A percentile compares a stretch with the other conserved stretches of the same genome.
Evolutionary conservation across 2,329 filamentous ascomycete genomes (phyloP).

Genomic region (Paraphoma chrysanthemicola): DNA sequence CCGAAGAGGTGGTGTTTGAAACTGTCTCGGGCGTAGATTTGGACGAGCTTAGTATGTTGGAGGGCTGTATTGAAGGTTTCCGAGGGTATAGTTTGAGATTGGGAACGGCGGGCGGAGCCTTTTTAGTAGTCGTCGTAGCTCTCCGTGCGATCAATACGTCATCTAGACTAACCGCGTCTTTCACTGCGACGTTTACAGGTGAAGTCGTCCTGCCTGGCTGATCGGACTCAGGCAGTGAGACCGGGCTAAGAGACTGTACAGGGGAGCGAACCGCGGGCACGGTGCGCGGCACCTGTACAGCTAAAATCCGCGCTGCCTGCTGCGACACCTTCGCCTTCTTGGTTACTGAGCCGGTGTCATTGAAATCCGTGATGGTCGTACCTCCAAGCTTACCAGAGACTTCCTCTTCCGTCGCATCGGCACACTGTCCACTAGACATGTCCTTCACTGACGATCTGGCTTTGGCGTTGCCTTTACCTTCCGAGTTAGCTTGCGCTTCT

Average conservation of each 20-base stretch:
- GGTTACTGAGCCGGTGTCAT: constrained; percentile 18
- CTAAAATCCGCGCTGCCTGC: neutral
- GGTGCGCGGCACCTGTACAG: neutral
- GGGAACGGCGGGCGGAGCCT: constrained; percentile 1
- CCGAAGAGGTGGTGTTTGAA: no score
- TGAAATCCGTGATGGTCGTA: constrained; percentile 6
- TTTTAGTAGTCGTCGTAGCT: constrained; percentile 10
- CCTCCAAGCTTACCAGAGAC: constrained; percentile 19
- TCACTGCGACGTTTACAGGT: neutral
- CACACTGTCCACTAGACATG: neutral
- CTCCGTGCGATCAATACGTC: neutral
- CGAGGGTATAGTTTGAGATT: neutral
- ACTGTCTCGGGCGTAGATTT: no score
- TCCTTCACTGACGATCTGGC: neutral
- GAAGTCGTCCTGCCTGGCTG: neutral
- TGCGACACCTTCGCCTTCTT: constrained; percentile 18
- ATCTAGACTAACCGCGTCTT: neutral
- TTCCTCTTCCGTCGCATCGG: neutral
- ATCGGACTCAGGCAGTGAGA: neutral
- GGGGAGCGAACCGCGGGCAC: neutral
- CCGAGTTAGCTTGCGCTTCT: neutral
- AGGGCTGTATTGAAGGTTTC: neutral
- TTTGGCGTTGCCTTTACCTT: neutral
- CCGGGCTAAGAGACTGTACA: constrained; percentile 14
- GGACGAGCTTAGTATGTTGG: no score